phyloP scores from a whole-genome alignment of 1,139 yeast species.

The Waltiozyma sp. region DNA sequence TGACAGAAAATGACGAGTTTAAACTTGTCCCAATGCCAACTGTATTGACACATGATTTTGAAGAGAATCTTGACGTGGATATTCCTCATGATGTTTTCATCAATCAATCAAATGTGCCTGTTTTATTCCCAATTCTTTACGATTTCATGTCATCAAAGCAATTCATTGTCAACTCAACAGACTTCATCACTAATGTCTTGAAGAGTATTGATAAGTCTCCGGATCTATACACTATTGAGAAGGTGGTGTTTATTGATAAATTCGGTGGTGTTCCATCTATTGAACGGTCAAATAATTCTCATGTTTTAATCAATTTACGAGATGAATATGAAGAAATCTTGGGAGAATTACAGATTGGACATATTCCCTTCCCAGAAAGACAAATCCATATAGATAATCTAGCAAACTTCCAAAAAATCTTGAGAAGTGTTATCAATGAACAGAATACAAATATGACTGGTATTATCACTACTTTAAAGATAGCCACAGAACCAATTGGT shows the following conservation, averaged over 20 bases:
- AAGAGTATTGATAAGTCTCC: background rate
- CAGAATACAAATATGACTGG: conserved; percentile 29
- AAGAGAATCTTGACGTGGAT: conserved; percentile 1
- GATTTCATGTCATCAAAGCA: conserved; percentile 8
- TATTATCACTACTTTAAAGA: conserved; percentile 23
- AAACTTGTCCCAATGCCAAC: conserved; percentile 11
- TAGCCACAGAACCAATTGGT: conserved; percentile 15
- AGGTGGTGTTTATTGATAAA: conserved; percentile 67
- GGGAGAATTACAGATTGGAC: conserved; percentile 37
- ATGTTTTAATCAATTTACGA: conserved; percentile 73
- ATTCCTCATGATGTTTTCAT: conserved; percentile 4
- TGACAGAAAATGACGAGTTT: conserved; percentile 2
- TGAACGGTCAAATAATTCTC: conserved; percentile 74
- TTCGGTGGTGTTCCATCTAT: conserved; percentile 85
- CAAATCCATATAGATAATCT: conserved; percentile 22
- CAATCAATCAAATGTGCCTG: conserved; percentile 9
- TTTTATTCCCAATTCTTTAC: conserved; percentile 14
- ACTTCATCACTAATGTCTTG: conserved; percentile 5
- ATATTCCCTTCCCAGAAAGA: conserved; percentile 9
- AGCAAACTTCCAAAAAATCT: conserved; percentile 22
- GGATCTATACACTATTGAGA: conserved; percentile 36
- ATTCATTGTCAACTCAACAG: conserved; percentile 11
- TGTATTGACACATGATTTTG: conserved; percentile 4
- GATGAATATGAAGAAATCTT: conserved; percentile 69
- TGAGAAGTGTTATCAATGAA: conserved; percentile 14